Conservation (phyloP, 495 filamentous ascomycete genomes). For the Trichocladium uniseriatum region DNA sequence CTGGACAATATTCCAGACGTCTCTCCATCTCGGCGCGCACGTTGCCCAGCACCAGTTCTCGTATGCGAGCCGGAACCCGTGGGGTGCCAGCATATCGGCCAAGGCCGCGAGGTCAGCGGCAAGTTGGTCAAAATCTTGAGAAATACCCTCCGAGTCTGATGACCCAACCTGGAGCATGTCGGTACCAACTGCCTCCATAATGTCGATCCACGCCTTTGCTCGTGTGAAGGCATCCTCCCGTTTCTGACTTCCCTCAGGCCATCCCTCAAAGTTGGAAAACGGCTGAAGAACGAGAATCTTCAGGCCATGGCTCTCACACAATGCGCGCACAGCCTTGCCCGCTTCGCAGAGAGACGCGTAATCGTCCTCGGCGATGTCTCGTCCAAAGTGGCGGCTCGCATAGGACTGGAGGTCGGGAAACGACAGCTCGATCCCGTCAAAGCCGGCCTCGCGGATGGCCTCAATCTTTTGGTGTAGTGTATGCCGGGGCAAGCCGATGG, state of each 20-base stretch:
- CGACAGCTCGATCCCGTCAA: slow-evolving; percentile 62
- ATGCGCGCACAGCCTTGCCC: slow-evolving; percentile 40
- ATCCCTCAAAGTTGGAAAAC: slow-evolving; percentile 75
- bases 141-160: slow-evolving; percentile 52
- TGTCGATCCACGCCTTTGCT: slow-evolving; percentile 58
- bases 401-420: slow-evolving; percentile 67
- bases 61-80: slow-evolving; percentile 56
- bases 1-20: slow-evolving; percentile 58
- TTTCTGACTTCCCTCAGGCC: slow-evolving; percentile 46
- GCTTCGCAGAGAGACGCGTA: slow-evolving; percentile 46
- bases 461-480: slow-evolving; percentile 56
- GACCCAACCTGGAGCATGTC: slow-evolving; percentile 75
- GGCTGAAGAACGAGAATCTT: slow-evolving; percentile 69
- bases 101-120: slow-evolving; percentile 55
- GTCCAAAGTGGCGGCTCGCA: slow-evolving; percentile 40
- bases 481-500: slow-evolving; percentile 28
- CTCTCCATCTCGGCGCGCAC: slow-evolving; percentile 56
- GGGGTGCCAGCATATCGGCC: slow-evolving; percentile 50
- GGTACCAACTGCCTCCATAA: slow-evolving; percentile 62
- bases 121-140: slow-evolving; percentile 38
- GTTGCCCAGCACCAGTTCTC: slow-evolving; percentile 85
- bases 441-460: slow-evolving; percentile 58
- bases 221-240: slow-evolving; percentile 56
- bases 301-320: slow-evolving; percentile 46
- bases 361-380: slow-evolving; percentile 45